A percentile compares a stretch with the other conserved stretches of the same genome.
phyloP scores from a whole-genome alignment of 2,329 filamentous ascomycete species.

The Penicillium expansum region DNA sequence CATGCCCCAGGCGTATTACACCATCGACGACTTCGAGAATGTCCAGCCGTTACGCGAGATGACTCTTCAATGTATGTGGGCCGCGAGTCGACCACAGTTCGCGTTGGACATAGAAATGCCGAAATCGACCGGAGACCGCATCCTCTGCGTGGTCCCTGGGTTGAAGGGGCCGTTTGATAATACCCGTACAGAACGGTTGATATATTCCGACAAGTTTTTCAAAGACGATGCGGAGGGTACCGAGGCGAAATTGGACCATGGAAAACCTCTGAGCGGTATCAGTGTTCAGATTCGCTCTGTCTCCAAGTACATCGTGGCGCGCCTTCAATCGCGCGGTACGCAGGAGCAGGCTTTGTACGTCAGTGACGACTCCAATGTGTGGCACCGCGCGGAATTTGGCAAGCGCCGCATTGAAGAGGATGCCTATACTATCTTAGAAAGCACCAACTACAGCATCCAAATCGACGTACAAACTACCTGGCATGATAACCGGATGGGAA shows the following conservation, averaged over 20 bases:
- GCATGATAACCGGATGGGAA: constrained; percentile 69
- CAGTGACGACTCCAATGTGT: constrained; percentile 75
- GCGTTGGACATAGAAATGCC: constrained; percentile 52
- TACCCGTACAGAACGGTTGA: constrained; percentile 64
- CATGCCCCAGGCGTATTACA: constrained; percentile 66
- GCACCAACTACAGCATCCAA: constrained; percentile 96
- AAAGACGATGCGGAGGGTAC: constrained; percentile 51
- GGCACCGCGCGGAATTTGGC: constrained; percentile 90
- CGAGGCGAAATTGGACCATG: constrained; percentile 74
- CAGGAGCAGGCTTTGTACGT: constrained; percentile 91
- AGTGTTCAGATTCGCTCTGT: constrained; percentile 78
- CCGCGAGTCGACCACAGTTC: constrained; percentile 72
- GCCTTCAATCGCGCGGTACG: constrained; percentile 73
- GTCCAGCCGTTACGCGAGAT: constrained; percentile 63
- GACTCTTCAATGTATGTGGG: constrained; percentile 82
- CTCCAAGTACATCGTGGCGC: constrained; percentile 82
- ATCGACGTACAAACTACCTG: constrained; percentile 79
- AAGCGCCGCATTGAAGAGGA: constrained; percentile 80
- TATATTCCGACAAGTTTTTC: constrained; percentile 85
- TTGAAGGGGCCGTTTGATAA: constrained; percentile 67
- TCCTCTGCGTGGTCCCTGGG: constrained; percentile 77
- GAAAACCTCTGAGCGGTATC: constrained; percentile 67
- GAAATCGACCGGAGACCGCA: constrained; percentile 65
- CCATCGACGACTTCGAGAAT: constrained; percentile 77
- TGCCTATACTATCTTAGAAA: constrained; percentile 90